Percentiles rank a stretch among this genome's conserved stretches.
These are phyloP conservation scores for Huntiella omanensis DNA, from an alignment of 2,329 filamentous ascomycete species.

Conservation along the genomic window DNA sequence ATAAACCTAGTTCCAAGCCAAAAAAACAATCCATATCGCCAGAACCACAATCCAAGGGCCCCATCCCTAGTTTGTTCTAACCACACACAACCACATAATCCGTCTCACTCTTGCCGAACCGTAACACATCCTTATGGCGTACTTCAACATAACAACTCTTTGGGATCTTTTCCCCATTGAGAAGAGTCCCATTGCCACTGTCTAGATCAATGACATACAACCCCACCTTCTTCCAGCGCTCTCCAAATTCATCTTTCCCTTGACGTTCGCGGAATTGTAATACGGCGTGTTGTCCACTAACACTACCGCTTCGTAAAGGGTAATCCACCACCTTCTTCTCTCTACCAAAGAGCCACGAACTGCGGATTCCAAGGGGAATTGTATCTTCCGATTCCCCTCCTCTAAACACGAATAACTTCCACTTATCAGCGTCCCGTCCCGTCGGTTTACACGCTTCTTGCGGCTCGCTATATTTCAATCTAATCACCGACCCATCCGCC, in stretches of 20 bases:
- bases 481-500: constrained; percentile 52
- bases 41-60: not conserved
- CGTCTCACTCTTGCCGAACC: constrained; percentile 70
- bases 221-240: constrained; percentile 58
- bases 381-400: constrained; percentile 63
- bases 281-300: constrained; percentile 89
- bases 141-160: constrained; percentile 70
- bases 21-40: not conserved
- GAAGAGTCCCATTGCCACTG: constrained; percentile 70
- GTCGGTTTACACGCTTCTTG: constrained; percentile 79
- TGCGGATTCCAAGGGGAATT: constrained; percentile 53
- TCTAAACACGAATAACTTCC: constrained; percentile 91
- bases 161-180: constrained; percentile 61
- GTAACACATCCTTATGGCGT: constrained; percentile 71
- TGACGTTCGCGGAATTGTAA: constrained; percentile 80
- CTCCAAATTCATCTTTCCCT: constrained; percentile 71
- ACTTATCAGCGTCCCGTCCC: constrained; percentile 41
- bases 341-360: constrained; percentile 79
- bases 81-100: constrained; percentile 81
- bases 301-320: constrained; percentile 70
- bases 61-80: not conserved
- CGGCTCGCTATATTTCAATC: constrained; percentile 92
- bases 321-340: constrained; percentile 69
- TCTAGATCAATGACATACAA: constrained; percentile 90
- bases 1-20: not conserved